Conservation (phyloP, 1,284 basidiomycete species). For the Phylloboletellus chloephorus region DNA sequence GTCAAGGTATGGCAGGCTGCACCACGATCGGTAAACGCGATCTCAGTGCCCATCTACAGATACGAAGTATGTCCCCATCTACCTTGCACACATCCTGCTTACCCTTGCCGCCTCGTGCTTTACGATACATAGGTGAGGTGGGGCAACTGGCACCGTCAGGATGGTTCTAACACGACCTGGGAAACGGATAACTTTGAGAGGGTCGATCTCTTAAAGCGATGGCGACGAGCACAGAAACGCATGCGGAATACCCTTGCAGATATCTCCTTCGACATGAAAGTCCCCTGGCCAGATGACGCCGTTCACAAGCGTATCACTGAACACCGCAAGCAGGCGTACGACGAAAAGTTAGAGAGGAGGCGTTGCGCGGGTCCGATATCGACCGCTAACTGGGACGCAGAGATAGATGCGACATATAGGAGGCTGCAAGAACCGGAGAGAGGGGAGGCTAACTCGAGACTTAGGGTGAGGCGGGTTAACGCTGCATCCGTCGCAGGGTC, state of each 20-base stretch:
- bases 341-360: slow-evolving; percentile 36
- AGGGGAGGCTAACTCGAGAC: slow-evolving; percentile 24
- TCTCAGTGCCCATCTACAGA: slow-evolving; percentile 19
- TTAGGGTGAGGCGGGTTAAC: slow-evolving; percentile 20
- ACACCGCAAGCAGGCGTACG: slow-evolving; percentile 39
- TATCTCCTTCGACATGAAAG: slow-evolving; percentile 22
- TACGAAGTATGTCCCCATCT: slow-evolving; percentile 30
- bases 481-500: slow-evolving; percentile 8
- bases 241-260: slow-evolving; percentile 17
- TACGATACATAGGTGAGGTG: slow-evolving; percentile 35
- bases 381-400: slow-evolving; percentile 25
- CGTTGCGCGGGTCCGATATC: slow-evolving; percentile 8
- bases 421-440: slow-evolving; percentile 27
- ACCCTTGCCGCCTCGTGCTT: neutral
- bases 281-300: slow-evolving; percentile 33
- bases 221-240: slow-evolving; percentile 25
- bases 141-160: slow-evolving; percentile 34
- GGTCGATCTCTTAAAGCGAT: slow-evolving; percentile 21
- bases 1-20: slow-evolving; percentile 24
- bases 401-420: slow-evolving; percentile 21
- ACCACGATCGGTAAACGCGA: neutral
- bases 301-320: slow-evolving; percentile 40
- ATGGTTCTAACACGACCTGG: slow-evolving; percentile 42
- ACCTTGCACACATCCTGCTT: neutral
- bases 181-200: slow-evolving; percentile 22